Percentiles rank a stretch among this genome's conserved stretches.
Evolutionary conservation across 257 asterid species (phyloP).

Genomic region (Schizonepeta tenuifolia): DNA sequence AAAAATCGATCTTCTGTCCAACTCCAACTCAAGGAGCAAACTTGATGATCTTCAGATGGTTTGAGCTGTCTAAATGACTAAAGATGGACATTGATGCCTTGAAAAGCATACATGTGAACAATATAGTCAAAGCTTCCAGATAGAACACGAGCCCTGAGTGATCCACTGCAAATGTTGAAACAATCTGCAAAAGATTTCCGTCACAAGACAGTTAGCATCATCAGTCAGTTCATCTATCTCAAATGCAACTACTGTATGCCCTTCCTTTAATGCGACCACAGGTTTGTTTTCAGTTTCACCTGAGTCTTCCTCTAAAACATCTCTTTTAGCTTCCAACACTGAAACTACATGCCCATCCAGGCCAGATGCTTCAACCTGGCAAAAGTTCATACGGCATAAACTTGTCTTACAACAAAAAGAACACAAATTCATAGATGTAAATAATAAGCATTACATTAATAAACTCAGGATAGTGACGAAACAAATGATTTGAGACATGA

Average conservation of each 20-base stretch:
- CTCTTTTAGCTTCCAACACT: slow-evolving; percentile 23
- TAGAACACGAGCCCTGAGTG: slow-evolving; percentile 87
- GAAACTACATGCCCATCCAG: slow-evolving; percentile 18
- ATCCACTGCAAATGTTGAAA: slow-evolving; percentile 90
- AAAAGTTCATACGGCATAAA: slow-evolving; percentile 13
- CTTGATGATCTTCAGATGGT: slow-evolving; percentile 98
- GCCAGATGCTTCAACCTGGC: slow-evolving; percentile 34
- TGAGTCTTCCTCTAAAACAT: slow-evolving; percentile 27
- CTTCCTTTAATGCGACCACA: slow-evolving; percentile 38
- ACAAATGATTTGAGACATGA: background rate
- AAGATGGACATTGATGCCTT: slow-evolving; percentile 94
- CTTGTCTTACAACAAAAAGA: background rate
- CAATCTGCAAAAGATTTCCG: slow-evolving; percentile 61
- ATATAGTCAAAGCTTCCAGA: slow-evolving; percentile 93
- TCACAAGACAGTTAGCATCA: slow-evolving; percentile 27
- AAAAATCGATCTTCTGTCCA: slow-evolving; percentile 88
- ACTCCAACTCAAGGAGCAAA: slow-evolving; percentile 98
- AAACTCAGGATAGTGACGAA: background rate
- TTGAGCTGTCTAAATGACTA: slow-evolving; percentile 95
- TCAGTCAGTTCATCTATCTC: slow-evolving; percentile 38
- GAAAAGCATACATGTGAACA: slow-evolving; percentile 95
- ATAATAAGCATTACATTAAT: background rate
- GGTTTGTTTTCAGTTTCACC: slow-evolving; percentile 25
- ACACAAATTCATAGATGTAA: background rate
- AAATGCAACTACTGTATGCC: slow-evolving; percentile 33